Base-by-base conservation (phyloP, 805 yeast species). In the Lachancea fermentati region DNA sequence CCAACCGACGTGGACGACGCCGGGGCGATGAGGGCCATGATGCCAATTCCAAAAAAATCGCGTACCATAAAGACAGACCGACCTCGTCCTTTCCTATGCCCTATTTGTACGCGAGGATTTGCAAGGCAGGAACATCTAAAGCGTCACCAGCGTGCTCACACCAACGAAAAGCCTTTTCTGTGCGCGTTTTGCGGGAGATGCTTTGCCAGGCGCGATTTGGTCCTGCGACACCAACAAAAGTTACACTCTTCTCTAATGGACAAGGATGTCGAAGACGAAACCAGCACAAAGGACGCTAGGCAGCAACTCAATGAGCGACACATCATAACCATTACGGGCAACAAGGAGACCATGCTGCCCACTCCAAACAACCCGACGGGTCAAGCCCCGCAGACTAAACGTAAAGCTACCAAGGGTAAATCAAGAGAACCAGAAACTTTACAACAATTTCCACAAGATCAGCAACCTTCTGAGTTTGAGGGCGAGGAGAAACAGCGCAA, bases 111-210 rank as follows among this genome's bases (percentile, higher is more conserved):
- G 1, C 72, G 98, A 45, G 95, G 95, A 2, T 93, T 93, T 73
- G 98, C 97, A 1, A 74, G 98, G 40, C 71, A 86, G 36, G 98
- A 91, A 63, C 98, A 91, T 63, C 71, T 93, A 55, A 88, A 85
- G 62, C 79, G 98, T 43, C 98, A 91, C 58, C 94, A 88, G 53
- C 69, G 97, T 30, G 81, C 94, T 0, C 98, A 91, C 60, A 91
- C 98, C 7, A 86, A 89, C 60, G 97, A 89, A 63, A 88, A 88
- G 59, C 97, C 97, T 1, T 91, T 83, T 66, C 93, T 86, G 58
- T 91, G 98, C 65, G 94, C 95, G 2, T 89, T 89, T 6, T 91
- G 97, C 63, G 97, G 95, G 25, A 78, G 97, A 36, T 85, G 96
- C 57, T 91, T 93, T 67, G 97, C 97, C 4, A 71, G 98, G 42